Base-by-base conservation (phyloP, 2,329 filamentous ascomycete species). In the Exophiala sp. region DNA sequence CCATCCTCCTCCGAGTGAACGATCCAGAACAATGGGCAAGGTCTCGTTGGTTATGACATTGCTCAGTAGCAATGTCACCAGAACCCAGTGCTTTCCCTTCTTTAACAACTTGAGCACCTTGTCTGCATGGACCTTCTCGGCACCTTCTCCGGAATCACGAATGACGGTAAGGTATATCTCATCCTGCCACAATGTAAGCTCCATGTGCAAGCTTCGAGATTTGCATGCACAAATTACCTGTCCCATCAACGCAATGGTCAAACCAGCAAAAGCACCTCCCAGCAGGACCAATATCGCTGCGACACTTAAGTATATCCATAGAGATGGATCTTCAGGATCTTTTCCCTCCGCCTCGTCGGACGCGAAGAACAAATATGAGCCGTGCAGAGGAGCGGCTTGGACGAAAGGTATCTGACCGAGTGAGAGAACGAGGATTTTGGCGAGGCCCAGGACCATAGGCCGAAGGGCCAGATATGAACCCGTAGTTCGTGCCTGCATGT, bases 31-130 rank as follows among this genome's bases (percentile, higher is more conserved):
- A 58, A 99, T 96, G 24, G 94, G 94, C 11, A 96, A 78, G 2
- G 92, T 95, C 74, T 97, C 94, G 71, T 99, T 97, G 62, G 95
- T 95, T 65, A 99, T 95, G 67, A 99, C 94, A 70, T 99, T 99
- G 70, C 91, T 91, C 52, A 99, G 78, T 6, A 99, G 81, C 21
- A 99, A 76, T 2, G 94, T 97, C 50, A 99, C 94, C 53, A 99
- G 78, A 16, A 99, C 92, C 94, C 94, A 99, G 72, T 99, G 94
- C 71, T 99, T 99, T 65, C 94, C 94, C 65, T 83, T 87, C 61
- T 89, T 84, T 52, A 99, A 75, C 24, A 99, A 77, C 40, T 84
- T 79, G 63, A 94, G 79, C 9, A 99, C 94, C 60, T 84, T 86
- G 52, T 81, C 82, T 0, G 94, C 94, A 68, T 96, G 90, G 67